phyloP scores from a whole-genome alignment of 108 stramenopile genomes.

The Nitzschia sp. region DNA sequence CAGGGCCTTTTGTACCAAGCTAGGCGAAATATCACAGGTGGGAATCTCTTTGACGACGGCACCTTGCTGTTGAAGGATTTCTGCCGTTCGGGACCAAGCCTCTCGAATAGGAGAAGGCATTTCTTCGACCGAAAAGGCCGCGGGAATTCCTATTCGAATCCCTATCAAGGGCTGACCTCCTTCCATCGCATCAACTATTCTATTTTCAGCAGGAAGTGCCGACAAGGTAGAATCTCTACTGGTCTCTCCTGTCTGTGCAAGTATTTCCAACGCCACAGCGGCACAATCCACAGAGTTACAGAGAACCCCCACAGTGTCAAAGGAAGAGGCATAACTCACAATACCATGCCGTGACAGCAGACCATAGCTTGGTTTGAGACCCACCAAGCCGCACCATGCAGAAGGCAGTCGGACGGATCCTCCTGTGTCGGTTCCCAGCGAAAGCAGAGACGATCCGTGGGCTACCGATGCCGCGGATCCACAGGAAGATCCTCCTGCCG shows the following conservation, averaged over 20 bases:
- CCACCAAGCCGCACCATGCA: constrained; percentile 92
- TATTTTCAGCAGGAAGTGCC: not conserved
- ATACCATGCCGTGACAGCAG: constrained; percentile 88
- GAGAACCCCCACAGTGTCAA: constrained; percentile 93
- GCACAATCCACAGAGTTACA: constrained; percentile 65
- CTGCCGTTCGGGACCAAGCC: constrained; percentile 59
- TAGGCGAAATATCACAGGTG: constrained; percentile 55
- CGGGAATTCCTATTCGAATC: constrained; percentile 79
- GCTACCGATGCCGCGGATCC: constrained; percentile 94
- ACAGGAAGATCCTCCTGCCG: constrained; percentile 88
- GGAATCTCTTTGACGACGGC: constrained; percentile 62
- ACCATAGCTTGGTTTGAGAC: constrained; percentile 97
- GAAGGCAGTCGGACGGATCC: constrained; percentile 96
- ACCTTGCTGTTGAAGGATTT: constrained; percentile 42
- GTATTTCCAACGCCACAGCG: constrained; percentile 46
- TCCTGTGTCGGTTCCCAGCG: constrained; percentile 97
- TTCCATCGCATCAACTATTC: not conserved
- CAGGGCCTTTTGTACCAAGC: constrained; percentile 67
- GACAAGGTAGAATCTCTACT: constrained; percentile 63
- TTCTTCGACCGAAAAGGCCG: constrained; percentile 78
- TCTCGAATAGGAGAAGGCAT: constrained; percentile 52
- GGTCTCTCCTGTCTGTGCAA: constrained; percentile 31
- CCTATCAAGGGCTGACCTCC: constrained; percentile 41
- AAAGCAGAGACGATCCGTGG: constrained; percentile 75
- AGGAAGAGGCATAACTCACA: constrained; percentile 92